phyloP scores from a whole-genome alignment of 2,329 filamentous ascomycete species.

The Alternaria hordeiaustralica region DNA sequence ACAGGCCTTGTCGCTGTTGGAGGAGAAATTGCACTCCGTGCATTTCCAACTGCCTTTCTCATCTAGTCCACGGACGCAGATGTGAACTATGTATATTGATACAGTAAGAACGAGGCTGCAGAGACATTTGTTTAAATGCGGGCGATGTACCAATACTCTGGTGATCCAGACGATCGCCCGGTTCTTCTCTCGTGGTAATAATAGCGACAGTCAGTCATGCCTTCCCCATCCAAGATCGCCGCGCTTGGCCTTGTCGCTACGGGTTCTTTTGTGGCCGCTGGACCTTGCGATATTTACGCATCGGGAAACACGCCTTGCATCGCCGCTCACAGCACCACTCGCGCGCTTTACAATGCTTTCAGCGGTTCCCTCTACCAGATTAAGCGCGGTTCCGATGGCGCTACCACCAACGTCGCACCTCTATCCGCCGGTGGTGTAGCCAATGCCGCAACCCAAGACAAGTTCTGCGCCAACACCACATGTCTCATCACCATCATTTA shows the following conservation, averaged over 20 bases:
- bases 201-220: slow-evolving; percentile 9
- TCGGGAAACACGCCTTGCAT: slow-evolving; percentile 67
- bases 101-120: neutral
- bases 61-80: slow-evolving; percentile 2
- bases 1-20: slow-evolving; percentile 1
- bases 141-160: neutral
- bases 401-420: slow-evolving; percentile 58
- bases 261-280: slow-evolving; percentile 48
- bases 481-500: slow-evolving; percentile 70
- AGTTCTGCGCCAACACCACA: slow-evolving; percentile 66
- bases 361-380: slow-evolving; percentile 66
- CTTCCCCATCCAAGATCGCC: slow-evolving; percentile 11
- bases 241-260: slow-evolving; percentile 19
- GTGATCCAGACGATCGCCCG: neutral
- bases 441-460: slow-evolving; percentile 66
- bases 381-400: slow-evolving; percentile 60
- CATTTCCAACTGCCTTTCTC: neutral
- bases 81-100: neutral
- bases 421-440: slow-evolving; percentile 67
- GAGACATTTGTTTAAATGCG: neutral
- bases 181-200: neutral
- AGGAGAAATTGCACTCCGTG: slow-evolving; percentile 1
- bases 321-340: slow-evolving; percentile 70
- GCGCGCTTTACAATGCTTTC: slow-evolving; percentile 64
- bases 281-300: slow-evolving; percentile 68